A percentile compares a stretch with the other conserved stretches of the same genome.
Evolutionary conservation across 208 protist species (phyloP).

Genomic region (Trypanosoma melophagium): DNA sequence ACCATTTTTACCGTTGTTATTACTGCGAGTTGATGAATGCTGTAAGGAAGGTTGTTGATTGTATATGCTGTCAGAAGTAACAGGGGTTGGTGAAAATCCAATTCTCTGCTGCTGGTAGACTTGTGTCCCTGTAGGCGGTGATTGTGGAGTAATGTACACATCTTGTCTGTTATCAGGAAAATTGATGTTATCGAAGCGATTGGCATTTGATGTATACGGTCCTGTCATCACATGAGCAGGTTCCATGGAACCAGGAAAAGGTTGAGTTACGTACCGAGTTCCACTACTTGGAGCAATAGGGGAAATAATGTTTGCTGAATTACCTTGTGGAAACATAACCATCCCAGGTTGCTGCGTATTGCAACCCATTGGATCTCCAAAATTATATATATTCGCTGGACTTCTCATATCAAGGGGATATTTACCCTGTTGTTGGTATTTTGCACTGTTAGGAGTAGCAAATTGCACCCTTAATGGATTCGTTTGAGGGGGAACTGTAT

Average conservation of each 20-base stretch:
- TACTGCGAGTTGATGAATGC: background rate
- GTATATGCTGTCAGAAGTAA: background rate
- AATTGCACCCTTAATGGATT: constrained; percentile 84
- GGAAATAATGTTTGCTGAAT: constrained; percentile 15
- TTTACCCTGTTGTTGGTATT: constrained; percentile 21
- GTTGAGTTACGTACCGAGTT: constrained; percentile 9
- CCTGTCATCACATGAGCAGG: constrained; percentile 11
- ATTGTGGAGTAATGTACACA: constrained; percentile 5
- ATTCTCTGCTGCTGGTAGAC: constrained; percentile 13
- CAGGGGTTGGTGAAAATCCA: constrained; percentile 4
- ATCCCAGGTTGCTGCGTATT: constrained; percentile 8
- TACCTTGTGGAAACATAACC: constrained; percentile 24
- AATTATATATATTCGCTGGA: constrained; percentile 17
- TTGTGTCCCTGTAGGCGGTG: constrained; percentile 2
- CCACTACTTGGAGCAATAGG: constrained; percentile 12
- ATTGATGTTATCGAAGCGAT: constrained; percentile 20
- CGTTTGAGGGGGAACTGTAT: constrained; percentile 81
- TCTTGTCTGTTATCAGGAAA: background rate
- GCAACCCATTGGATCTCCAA: constrained; percentile 21
- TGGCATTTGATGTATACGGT: constrained; percentile 24
- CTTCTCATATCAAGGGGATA: constrained; percentile 2
- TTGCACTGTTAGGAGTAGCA: constrained; percentile 40
- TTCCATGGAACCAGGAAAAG: constrained; percentile 9
- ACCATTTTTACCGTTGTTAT: constrained; percentile 4
- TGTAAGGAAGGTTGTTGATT: background rate